Evolutionary conservation across 164 flowering plant species (phyloP), one percentile per base, ranked within the genome.

Genomic region (Echeveria elegans): DNA sequence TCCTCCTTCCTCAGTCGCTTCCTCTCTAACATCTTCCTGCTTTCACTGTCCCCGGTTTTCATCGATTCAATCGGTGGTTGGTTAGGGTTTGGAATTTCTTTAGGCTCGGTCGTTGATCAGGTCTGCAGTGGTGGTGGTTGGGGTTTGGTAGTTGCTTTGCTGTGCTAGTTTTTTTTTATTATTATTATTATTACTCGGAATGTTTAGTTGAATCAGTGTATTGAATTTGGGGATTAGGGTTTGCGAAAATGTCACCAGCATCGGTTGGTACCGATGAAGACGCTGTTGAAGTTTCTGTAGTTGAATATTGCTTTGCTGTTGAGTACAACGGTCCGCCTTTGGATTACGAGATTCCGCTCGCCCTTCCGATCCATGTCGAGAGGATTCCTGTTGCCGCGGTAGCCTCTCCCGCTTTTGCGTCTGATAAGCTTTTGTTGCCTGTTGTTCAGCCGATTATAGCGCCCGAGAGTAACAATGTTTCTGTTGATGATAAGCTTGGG

Each of bases 381-480:
- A 56, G 32, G 61, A 56, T 56, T 26, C 61, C 61, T 26, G 61
- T 56, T 2, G 61, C 61, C 4, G 61, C 32, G 1, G 61, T 56
- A 32, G 61, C 30, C 1, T 56, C 32, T 11, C 32, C 34, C 3
- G 19, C n/a, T 5, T 56, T 56, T 56, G 32, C 14, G 31, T 56
- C 61, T 18, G 32, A 14, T 26, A 56, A 56, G 61, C 4, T 56
- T 6, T 26, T 29, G 19, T 16, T 56, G 32, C 61, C 61, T 4
- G 61, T 56, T 28, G 61, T 56, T 18, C 61, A 56, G 32, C 61
- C 61, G 34, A 56, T 56, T 28, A 5, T 56, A 56, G 61, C 61
- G 5, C 61, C 31, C 5, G 61, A 29, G 61, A 56, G 61, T 56
- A 56, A 16, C 14, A 29, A 14, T 5, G 30, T 56, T 8, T 28